These are phyloP conservation scores for Zasmidium cellare DNA, from an alignment of 2,329 filamentous ascomycete genomes.

Conservation along the genomic window DNA sequence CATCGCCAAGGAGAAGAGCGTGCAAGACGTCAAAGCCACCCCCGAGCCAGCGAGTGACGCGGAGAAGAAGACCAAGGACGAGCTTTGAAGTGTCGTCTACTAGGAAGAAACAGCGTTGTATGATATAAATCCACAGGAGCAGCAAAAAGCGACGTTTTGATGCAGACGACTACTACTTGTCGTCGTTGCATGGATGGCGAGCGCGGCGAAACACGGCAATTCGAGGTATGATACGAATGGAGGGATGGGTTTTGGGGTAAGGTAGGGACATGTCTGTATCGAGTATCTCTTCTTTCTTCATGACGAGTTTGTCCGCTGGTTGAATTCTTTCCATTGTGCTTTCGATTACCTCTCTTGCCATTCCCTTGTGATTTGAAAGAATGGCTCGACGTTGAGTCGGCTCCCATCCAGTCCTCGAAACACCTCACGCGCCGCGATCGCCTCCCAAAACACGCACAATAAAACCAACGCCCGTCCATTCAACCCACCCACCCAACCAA, in stretches of 20 bases:
- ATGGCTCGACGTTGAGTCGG: too few relatives aligned
- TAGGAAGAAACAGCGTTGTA: not conserved
- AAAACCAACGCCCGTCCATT: too few relatives aligned
- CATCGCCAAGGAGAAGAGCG: conserved; percentile 45
- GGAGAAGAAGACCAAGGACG: conserved; percentile 25
- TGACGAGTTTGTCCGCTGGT: too few relatives aligned
- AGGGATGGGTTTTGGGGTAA: not conserved
- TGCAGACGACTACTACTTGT: not conserved
- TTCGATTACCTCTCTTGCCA: too few relatives aligned
- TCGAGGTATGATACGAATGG: not conserved
- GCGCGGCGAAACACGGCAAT: not conserved
- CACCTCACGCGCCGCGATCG: too few relatives aligned
- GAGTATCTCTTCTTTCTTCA: not conserved
- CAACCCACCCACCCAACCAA: not conserved
- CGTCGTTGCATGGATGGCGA: not conserved
- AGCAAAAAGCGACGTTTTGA: not conserved
- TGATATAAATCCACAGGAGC: not conserved
- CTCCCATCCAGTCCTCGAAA: too few relatives aligned
- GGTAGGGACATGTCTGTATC: not conserved
- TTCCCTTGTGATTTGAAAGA: too few relatives aligned
- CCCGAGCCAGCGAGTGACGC: conserved; percentile 25
- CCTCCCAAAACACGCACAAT: not conserved
- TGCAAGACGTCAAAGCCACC: conserved; percentile 34
- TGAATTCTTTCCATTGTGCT: too few relatives aligned
- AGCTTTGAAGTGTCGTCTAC: conserved; percentile 20